A percentile compares a stretch with the other conserved stretches of the same genome.
These are phyloP conservation scores for Leucocoprinus sp. DNA, from an alignment of 768 basidiomycete species.

Conservation along the genomic window DNA sequence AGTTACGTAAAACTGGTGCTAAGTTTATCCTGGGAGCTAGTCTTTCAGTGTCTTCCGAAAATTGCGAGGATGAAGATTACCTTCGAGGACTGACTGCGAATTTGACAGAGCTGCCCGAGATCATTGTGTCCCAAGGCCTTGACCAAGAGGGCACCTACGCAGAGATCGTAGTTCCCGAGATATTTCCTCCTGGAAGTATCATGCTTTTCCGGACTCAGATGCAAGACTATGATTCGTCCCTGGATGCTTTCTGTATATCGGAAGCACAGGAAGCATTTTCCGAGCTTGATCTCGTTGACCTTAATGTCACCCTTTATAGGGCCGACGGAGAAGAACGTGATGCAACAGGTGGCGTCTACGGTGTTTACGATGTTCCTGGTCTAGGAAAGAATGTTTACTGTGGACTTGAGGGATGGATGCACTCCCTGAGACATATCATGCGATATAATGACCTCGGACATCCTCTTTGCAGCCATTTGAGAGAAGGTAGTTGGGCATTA, in stretches of 20 bases:
- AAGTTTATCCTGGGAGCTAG: constrained; percentile 77
- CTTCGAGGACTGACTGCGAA: constrained; percentile 68
- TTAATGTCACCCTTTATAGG: constrained; percentile 83
- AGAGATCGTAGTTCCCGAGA: constrained; percentile 76
- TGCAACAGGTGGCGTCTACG: constrained; percentile 72
- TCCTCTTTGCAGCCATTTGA: constrained; percentile 78
- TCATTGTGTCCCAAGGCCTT: constrained; percentile 51
- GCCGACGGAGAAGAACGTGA: constrained; percentile 90
- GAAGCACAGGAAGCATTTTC: constrained; percentile 68
- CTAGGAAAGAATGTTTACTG: constrained; percentile 78
- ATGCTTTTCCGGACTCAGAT: constrained; percentile 88
- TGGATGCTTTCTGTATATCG: constrained; percentile 68
- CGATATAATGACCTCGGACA: constrained; percentile 90
- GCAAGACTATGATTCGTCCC: constrained; percentile 56
- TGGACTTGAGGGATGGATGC: constrained; percentile 97
- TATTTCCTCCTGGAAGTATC: constrained; percentile 93
- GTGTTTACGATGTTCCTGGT: constrained; percentile 75
- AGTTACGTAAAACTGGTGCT: constrained; percentile 70
- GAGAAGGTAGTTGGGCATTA: constrained; percentile 86
- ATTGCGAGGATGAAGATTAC: constrained; percentile 37
- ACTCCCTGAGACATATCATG: constrained; percentile 76
- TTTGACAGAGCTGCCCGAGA: constrained; percentile 53
- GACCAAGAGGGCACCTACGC: constrained; percentile 64
- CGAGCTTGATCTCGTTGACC: constrained; percentile 72
- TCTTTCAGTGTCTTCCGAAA: constrained; percentile 60